Base-by-base conservation (phyloP, 225 moss, liverwort and hornwort genomes). In the Antitrichia curtipendula region DNA sequence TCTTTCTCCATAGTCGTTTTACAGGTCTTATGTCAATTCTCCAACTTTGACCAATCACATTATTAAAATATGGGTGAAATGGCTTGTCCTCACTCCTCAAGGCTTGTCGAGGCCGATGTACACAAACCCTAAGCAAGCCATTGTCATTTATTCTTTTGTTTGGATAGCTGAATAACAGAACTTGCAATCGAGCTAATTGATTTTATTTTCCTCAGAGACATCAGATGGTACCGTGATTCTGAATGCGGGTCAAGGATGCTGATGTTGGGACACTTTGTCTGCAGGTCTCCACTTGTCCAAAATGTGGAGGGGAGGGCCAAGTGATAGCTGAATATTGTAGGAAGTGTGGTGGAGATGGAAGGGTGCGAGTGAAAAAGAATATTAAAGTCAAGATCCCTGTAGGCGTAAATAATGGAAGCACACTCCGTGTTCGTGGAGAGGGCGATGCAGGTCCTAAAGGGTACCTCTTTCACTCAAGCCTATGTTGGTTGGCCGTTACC, bases 351-450 rank as follows among this genome's bases (percentile, higher is more conserved):
- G 99, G 99, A 82, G 97, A 97, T 90, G 99, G 99, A 83, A 93
- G 96, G 31, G 82, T 99, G 79, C 94, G 99, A 68, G 87, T 97
- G 80, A 96, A 94, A 78, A 99, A 97, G 68, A 96, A 80, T 61
- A 91, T 99, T 68, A 99, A 97, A 88, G 99, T 99, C 40, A 99
- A 97, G 92, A 96, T 99, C 77, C 99, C 99, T 75, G 95, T 94
- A 53, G 99, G 99, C 86, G 97, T 99, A 45, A 97, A 94, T 78
- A 93, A 92, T 91, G 99, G 99, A 54, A 99, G 99, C 92, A 99
- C 99, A 34, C 94, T 99, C 54, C 96, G 97, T 84, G 97, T 99
- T 78, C 94, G 96, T 84, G 96, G 93, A 63, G 97, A 99, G 91
- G 99, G 99, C 80, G 99, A 99, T 94, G 95, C 97, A 81, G 99